Evolutionary conservation across 176 grass and related monocot genomes (phyloP), one percentile per base, ranked within the genome.

Genomic region (Typha latifolia): DNA sequence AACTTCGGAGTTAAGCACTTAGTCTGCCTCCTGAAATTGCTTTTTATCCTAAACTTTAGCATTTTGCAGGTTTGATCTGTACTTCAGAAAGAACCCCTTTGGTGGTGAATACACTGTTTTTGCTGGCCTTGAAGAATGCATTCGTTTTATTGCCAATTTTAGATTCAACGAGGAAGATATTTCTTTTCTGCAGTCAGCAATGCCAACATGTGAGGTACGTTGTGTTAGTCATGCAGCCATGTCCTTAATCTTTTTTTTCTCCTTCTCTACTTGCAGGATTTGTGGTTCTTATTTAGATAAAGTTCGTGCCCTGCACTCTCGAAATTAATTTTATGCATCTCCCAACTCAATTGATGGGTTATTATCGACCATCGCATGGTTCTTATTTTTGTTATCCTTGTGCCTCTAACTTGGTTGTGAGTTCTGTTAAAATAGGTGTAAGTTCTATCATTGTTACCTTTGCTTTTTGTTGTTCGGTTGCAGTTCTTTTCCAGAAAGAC

Each of bases 81-180:
- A 97, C 79, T 97, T 97, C 27, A 91, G 88, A 76, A 97, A 92
- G 79, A 97, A 90, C 72, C 89, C 94, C 66, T 97, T 97, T 84
- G 89, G 89, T 14, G 94, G 94, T 49, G 94, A 97, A 71, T 97
- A 92, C 72, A 90, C 89, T 62, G 89, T 97, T 67, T 92, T 92
- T 82, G 94, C 85, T 71, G 94, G 94, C 69, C 86, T 97, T 78
- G 94, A 97, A 48, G 94, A 97, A 91, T 97, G 94, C 79, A 80
- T 97, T 61, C 87, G 81, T 24, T 84, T 97, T 72, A 81, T 97
- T 82, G 94, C 89, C 1, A 97, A 97, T 81, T 97, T 90, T 76
- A 91, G 87, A 75, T 81, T 97, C 62, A 89, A 66, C 0, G 72
- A 86, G 55, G 51, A 87, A 63, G 94, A 97, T 49, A 87, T 97